phyloP scores from a whole-genome alignment of 148 eudicot species.

The Cornus suecica region DNA sequence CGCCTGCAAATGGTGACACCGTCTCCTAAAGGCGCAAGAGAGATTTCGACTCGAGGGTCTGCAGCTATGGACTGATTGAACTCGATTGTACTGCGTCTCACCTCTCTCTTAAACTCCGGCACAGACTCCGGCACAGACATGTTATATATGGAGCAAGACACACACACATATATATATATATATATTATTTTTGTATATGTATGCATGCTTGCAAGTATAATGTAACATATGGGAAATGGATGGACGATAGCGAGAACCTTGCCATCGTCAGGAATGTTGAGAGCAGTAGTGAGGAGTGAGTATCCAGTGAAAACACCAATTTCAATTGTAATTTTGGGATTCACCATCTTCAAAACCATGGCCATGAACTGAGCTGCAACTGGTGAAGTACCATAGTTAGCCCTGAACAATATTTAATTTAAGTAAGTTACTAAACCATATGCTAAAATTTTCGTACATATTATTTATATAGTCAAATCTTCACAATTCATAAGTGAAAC shows the following conservation, averaged over 20 bases:
- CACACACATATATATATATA: no score
- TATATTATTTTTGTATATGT: no score
- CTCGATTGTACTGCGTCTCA: neutral
- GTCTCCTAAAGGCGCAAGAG: slow-evolving; percentile 4
- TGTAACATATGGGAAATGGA: no score
- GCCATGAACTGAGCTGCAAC: slow-evolving; percentile 31
- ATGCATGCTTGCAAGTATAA: no score
- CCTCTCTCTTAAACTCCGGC: slow-evolving; percentile 1
- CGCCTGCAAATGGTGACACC: slow-evolving; percentile 8
- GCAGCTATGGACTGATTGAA: slow-evolving; percentile 2
- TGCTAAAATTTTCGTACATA: neutral
- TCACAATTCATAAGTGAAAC: neutral
- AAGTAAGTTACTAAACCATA: neutral
- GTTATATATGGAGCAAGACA: no score
- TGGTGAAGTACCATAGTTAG: slow-evolving; percentile 19
- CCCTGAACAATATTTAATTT: slow-evolving; percentile 6
- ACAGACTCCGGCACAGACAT: no score
- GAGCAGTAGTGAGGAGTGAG: slow-evolving; percentile 49
- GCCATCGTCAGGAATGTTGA: slow-evolving; percentile 38
- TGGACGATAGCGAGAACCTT: slow-evolving; percentile 16
- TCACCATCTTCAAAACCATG: slow-evolving; percentile 28
- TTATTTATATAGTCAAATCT: neutral
- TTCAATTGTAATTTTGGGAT: slow-evolving; percentile 40
- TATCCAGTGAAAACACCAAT: slow-evolving; percentile 43
- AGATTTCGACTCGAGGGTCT: slow-evolving; percentile 7